phyloP scores from a whole-genome alignment of 805 yeast species.

The Ogataea philodendri region DNA sequence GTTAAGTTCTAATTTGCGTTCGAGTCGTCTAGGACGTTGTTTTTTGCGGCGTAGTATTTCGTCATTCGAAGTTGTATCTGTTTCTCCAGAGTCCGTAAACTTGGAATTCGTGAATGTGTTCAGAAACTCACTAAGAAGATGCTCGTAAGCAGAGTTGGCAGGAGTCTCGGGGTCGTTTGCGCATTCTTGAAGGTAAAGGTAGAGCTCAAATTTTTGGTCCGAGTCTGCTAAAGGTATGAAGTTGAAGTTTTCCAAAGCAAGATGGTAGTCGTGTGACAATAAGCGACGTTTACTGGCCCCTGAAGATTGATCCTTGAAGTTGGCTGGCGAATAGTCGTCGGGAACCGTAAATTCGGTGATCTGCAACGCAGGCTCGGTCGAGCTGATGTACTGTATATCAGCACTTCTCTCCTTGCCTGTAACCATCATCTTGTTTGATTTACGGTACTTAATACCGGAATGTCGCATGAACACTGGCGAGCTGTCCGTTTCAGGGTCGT shows the following conservation, averaged over 20 bases:
- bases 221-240: conserved; percentile 11
- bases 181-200: conserved; percentile 20
- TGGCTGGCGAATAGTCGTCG: conserved; percentile 1
- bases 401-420: not conserved
- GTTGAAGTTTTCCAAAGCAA: conserved; percentile 14
- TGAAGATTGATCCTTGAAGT: conserved; percentile 1
- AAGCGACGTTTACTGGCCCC: not conserved
- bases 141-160: conserved; percentile 9
- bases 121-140: conserved; percentile 7
- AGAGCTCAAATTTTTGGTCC: conserved; percentile 14
- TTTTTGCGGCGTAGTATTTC: conserved; percentile 1
- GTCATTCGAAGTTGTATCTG: not conserved
- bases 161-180: conserved; percentile 9
- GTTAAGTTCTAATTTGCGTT: conserved; percentile 8
- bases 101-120: conserved; percentile 13
- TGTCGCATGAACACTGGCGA: conserved; percentile 12
- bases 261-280: conserved; percentile 13
- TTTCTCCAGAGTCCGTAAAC: conserved; percentile 13
- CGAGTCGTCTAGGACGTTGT: conserved; percentile 12
- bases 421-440: conserved; percentile 1
- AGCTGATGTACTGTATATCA: conserved; percentile 5
- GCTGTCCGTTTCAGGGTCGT: conserved; percentile 3
- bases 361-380: not conserved
- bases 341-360: not conserved
- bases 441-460: conserved; percentile 12